Base-by-base conservation (phyloP, 78 protist species). In the Dictyostelium firmibasis region DNA sequence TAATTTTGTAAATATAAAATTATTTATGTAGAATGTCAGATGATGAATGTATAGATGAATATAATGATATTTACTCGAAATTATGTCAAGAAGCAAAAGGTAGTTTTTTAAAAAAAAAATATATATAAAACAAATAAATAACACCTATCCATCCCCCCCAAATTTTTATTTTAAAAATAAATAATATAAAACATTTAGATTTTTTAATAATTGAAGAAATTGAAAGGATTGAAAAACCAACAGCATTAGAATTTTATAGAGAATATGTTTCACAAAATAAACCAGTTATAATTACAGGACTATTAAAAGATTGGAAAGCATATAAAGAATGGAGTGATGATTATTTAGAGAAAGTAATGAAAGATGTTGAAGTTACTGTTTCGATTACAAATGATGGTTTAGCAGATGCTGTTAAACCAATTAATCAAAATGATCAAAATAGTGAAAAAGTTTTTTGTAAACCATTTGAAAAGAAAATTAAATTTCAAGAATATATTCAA, bases 201-300 rank as follows among this genome's bases (percentile, higher is more conserved):
- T 84, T 85, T 43, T 94, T 87, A 70, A 38, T 85, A 14, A 87
- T 94, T 8, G 16, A 85, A 4, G 33, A 67, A 16, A 85, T 85
- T 25, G 96, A 93, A 36, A 85, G 93, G 23, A 94, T 94, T 35
- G 78, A 76, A 10, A 83, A 62, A 57, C 97, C 97, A 25, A 84
- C 88, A 33, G 84, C 97, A 31, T 41, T 94, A 27, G 91, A 87
- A 29, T 94, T 94, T 35, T 94, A 94, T 83, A 69, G 97, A 82
- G 87, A 82, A 13, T 94, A 94, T 83, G 97, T 94, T 23, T 16
- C 97, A 69, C 87, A 82, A 20, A 86, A 88, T 72, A 82, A 60
- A 67, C 97, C 97, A 33, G 97, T 94, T 31, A 94, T 94, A 1
- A 88, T 94, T 27, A 81, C 62, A 31, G 96, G 82, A 35, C 70